phyloP scores from a whole-genome alignment of 305 asterid species.

The Solanum hybrid region DNA sequence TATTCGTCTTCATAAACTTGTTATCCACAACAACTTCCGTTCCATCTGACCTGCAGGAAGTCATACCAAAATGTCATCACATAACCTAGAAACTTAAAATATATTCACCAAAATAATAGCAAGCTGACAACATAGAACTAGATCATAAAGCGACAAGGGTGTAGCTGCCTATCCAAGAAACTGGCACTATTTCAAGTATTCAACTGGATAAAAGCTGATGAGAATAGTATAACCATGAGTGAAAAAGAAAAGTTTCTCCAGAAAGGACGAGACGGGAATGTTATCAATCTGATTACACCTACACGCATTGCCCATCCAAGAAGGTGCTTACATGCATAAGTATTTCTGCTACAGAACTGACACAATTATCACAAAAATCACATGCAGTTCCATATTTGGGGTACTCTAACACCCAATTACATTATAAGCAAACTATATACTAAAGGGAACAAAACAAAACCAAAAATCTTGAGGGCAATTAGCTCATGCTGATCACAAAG shows the following conservation, averaged over 20 bases:
- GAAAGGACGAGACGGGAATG: neutral
- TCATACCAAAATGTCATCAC: neutral
- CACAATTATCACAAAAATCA: neutral
- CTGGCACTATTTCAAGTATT: neutral
- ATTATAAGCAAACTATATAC: neutral
- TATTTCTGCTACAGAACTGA: neutral
- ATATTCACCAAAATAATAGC: neutral
- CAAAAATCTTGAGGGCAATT: neutral
- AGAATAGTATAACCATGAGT: neutral
- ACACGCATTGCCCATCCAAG: neutral
- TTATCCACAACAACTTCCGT: conserved; percentile 67
- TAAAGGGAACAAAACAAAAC: neutral
- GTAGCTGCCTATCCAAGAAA: neutral
- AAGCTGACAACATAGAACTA: neutral
- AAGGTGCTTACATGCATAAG: neutral
- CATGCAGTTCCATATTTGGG: neutral
- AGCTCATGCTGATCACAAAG: neutral
- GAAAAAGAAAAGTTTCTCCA: neutral
- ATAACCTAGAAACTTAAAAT: neutral
- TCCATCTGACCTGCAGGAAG: conserved; percentile 71
- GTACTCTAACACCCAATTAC: neutral
- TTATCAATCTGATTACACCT: neutral
- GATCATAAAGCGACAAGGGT: neutral
- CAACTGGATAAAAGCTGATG: neutral
- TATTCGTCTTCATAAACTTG: conserved; percentile 64